Percentiles rank a stretch among this genome's conserved stretches.
These are phyloP conservation scores for Colletotrichum costaricense DNA, from an alignment of 2,329 filamentous ascomycete genomes.

Conservation along the genomic window DNA sequence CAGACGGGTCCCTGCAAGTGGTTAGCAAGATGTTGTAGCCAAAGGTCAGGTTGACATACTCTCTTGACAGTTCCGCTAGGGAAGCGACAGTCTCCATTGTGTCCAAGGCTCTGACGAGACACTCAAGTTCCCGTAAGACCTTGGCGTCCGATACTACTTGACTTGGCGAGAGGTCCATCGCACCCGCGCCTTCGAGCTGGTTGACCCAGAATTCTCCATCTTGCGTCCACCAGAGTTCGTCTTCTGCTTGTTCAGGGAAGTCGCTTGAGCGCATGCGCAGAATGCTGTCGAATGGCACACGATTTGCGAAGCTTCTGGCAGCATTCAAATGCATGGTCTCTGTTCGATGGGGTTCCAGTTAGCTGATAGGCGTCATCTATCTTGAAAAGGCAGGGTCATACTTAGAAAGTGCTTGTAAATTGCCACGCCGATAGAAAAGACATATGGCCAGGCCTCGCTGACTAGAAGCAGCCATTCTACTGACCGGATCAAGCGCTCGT, in stretches of 20 bases:
- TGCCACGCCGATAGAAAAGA: slow-evolving; percentile 75
- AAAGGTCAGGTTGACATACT: slow-evolving; percentile 54
- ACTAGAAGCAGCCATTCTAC: slow-evolving; percentile 88
- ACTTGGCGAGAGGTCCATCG: slow-evolving; percentile 50
- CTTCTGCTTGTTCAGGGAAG: slow-evolving; percentile 50
- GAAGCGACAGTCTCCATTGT: slow-evolving; percentile 74
- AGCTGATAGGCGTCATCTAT: slow-evolving; percentile 36
- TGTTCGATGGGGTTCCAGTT: slow-evolving; percentile 39
- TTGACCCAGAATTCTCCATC: slow-evolving; percentile 54
- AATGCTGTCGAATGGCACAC: slow-evolving; percentile 62
- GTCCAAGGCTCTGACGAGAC: slow-evolving; percentile 73
- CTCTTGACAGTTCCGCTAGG: slow-evolving; percentile 60
- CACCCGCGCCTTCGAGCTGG: slow-evolving; percentile 49
- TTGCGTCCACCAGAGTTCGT: slow-evolving; percentile 47
- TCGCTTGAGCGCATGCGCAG: slow-evolving; percentile 56
- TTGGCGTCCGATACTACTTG: slow-evolving; percentile 66
- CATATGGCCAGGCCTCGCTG: slow-evolving; percentile 76
- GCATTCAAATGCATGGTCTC: slow-evolving; percentile 64
- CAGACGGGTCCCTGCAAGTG: slow-evolving; percentile 43
- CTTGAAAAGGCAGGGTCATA: slow-evolving; percentile 53
- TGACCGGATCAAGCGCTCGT: slow-evolving; percentile 79
- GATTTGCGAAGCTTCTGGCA: slow-evolving; percentile 63
- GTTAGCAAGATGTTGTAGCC: slow-evolving; percentile 40
- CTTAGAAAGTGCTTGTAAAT: slow-evolving; percentile 88
- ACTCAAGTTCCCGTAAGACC: slow-evolving; percentile 76